These are phyloP conservation scores for Imleria badia DNA, from an alignment of 768 basidiomycete species.

Conservation along the genomic window DNA sequence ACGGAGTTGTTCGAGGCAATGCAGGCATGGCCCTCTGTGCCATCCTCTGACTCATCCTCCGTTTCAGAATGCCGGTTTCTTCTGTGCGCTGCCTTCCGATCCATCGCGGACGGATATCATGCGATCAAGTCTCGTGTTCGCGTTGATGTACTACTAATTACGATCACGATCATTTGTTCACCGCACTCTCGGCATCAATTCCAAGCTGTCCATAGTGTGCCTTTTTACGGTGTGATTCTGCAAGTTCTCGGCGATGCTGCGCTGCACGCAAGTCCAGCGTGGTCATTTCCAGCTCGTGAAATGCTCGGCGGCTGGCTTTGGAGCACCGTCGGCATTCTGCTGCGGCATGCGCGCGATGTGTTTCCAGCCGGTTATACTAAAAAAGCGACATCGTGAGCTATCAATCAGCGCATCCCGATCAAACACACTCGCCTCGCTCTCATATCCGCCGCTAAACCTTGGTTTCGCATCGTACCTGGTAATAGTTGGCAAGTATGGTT, in stretches of 20 bases:
- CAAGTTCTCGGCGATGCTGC: constrained; percentile 55
- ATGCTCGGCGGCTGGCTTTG: constrained; percentile 47
- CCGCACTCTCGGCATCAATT: constrained; percentile 42
- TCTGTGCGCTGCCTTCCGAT: constrained; percentile 66
- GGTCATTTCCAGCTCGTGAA: constrained; percentile 62
- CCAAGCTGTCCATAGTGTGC: constrained; percentile 63
- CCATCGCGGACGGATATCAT: constrained; percentile 65
- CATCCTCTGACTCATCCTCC: constrained; percentile 7
- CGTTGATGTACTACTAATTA: constrained; percentile 23
- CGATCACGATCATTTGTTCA: constrained; percentile 26
- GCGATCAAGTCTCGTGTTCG: constrained; percentile 57
- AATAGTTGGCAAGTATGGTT: constrained; percentile 33
- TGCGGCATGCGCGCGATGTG: constrained; percentile 40
- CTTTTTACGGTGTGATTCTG: constrained; percentile 59
- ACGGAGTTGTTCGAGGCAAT: constrained; percentile 66
- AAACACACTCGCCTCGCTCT: constrained; percentile 25
- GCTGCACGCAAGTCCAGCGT: constrained; percentile 59
- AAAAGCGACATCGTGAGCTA: background rate
- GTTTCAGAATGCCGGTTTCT: constrained; percentile 61
- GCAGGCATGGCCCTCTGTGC: constrained; percentile 43
- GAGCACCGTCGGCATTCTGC: constrained; percentile 39
- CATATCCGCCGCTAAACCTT: constrained; percentile 28
- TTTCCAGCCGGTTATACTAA: constrained; percentile 36
- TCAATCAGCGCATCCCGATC: background rate
- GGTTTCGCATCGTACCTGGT: constrained; percentile 29